These are phyloP conservation scores for Diplodia corticola DNA, from an alignment of 2,329 filamentous ascomycete genomes.

Conservation along the genomic window DNA sequence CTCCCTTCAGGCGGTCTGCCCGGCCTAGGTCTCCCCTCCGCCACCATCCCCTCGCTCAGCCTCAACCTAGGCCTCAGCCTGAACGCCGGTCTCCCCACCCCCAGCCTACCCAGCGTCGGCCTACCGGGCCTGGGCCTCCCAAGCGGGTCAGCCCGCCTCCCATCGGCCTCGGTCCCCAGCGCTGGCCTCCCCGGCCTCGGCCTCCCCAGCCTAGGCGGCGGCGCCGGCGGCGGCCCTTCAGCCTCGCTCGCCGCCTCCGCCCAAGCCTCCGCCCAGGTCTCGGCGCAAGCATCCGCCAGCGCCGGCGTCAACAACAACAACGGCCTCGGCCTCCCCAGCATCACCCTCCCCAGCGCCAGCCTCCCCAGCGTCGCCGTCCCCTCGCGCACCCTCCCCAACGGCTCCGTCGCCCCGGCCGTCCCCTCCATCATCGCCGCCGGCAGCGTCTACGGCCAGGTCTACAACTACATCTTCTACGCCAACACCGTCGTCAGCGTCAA, in stretches of 20 bases:
- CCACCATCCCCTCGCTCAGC: background rate
- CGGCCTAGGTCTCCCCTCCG: background rate
- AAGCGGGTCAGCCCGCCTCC: too few relatives aligned
- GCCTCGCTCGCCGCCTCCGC: background rate
- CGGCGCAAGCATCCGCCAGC: too few relatives aligned
- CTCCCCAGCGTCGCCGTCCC: background rate
- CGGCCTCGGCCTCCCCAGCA: background rate
- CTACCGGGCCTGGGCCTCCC: too few relatives aligned
- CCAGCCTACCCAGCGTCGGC: rapidly evolving
- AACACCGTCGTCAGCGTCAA: slow-evolving; percentile 22
- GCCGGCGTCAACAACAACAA: too few relatives aligned
- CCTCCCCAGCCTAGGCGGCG: background rate
- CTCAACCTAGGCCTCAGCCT: background rate
- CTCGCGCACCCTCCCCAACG: background rate
- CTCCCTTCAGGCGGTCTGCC: background rate
- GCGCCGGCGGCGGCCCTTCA: background rate
- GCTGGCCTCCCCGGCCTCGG: background rate
- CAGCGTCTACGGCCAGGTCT: slow-evolving; percentile 19
- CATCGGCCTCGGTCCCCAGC: background rate
- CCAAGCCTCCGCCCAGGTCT: background rate
- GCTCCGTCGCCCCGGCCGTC: background rate
- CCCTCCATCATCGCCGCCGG: slow-evolving; percentile 18
- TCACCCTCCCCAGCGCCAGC: background rate
- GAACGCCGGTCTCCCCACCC: background rate
- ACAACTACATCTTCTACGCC: slow-evolving; percentile 23